Evolutionary conservation across 495 filamentous ascomycete genomes (phyloP), one percentile per base, ranked within the genome.

Genomic region (Trichoderma virens): DNA sequence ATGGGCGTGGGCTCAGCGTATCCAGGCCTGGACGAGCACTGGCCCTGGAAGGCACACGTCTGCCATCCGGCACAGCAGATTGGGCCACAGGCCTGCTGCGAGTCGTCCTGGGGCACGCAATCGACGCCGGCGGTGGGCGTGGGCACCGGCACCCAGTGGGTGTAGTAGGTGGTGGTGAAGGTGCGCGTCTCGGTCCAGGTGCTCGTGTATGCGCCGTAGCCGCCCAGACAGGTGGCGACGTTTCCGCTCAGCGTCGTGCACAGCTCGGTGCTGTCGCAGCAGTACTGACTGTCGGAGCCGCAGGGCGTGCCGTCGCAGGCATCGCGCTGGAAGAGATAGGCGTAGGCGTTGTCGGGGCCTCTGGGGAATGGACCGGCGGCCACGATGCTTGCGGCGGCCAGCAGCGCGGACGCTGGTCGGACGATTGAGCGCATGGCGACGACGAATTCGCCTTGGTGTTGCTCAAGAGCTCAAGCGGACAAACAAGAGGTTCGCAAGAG

Each of bases 31-130:
- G 68, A 62, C 62, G 71, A 27, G 65, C 87, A 89, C 66, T 83
- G 76, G 18, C 77, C 78, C 0, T 69, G 51, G 27, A 67, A 69
- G 5, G 73, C 76, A 72, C 92, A 97, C 67, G 86, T 86, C 72
- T 92, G 88, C 62, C 83, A 84, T 62, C 77, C 80, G 16, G 84
- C 82, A 72, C 92, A 97, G 77, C 92, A 96, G 64, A 84, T 86
- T 32, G 66, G 74, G 11, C 90, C 92, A 71, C 92, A 97, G 1
- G 80, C 79, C 3, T 78, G 81, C 72, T 92, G 81, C 61, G 84
- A 86, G 4, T 86, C 70, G 45, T 62, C 68, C 11, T 69, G 69
- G 9, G 78, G 76, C 23, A 82, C 73, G 75, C 91, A 94, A 41
- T 77, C 79, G 23, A 75, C 75, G 8, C 72, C 74, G n/a, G 74